Conservation (phyloP, 805 yeast species). For the Myxozyma vanderwaltii region DNA sequence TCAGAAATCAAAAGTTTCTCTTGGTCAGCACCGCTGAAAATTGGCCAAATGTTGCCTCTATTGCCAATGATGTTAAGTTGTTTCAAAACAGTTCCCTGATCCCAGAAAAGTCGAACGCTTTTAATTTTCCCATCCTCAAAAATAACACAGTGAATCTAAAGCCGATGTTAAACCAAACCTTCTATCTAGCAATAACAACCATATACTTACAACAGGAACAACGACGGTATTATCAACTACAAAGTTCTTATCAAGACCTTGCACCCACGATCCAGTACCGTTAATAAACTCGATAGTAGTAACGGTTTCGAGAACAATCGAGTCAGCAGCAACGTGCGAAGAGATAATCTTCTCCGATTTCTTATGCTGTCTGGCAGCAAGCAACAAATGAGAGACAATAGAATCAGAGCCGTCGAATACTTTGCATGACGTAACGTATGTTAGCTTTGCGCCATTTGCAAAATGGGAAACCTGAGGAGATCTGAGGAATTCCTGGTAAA, state of each 20-base stretch:
- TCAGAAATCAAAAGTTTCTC: conserved; percentile 20
- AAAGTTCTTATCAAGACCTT: conserved; percentile 37
- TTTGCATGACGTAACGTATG: conserved; percentile 35
- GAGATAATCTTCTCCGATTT: conserved; percentile 29
- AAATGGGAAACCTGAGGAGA: conserved; percentile 14
- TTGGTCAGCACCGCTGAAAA: conserved; percentile 35
- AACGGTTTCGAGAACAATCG: conserved; percentile 36
- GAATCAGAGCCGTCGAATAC: conserved; percentile 25
- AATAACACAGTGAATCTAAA: conserved; percentile 24
- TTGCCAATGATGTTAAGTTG: conserved; percentile 39
- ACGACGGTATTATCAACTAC: conserved; percentile 36
- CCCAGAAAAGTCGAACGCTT: conserved; percentile 36
- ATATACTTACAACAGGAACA: conserved; percentile 29
- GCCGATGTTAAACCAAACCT: neutral
- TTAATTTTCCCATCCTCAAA: conserved; percentile 29
- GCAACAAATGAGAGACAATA: conserved; percentile 32
- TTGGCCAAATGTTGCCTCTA: conserved; percentile 41
- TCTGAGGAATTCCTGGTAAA: conserved; percentile 20
- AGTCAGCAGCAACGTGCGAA: conserved; percentile 28
- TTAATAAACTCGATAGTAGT: conserved; percentile 36
- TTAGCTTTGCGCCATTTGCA: conserved; percentile 16
- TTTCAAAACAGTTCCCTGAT: conserved; percentile 38
- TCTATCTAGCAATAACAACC: neutral
- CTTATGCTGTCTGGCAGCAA: conserved; percentile 29
- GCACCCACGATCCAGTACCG: conserved; percentile 37